Base-by-base conservation (phyloP, 495 filamentous ascomycete species). In the Penicillium daleae region DNA sequence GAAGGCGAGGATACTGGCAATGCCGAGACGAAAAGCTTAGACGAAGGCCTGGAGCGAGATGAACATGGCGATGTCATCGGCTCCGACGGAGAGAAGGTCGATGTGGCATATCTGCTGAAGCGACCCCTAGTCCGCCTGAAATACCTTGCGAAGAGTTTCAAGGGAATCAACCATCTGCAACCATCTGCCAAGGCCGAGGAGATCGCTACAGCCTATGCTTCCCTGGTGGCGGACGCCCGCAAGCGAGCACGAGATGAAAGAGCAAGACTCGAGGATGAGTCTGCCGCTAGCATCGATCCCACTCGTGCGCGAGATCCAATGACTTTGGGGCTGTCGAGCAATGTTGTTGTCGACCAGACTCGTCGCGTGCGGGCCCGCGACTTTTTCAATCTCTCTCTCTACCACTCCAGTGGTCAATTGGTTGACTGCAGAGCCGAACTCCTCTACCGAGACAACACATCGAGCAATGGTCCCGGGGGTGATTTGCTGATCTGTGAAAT, bases 401-500 rank as follows among this genome's bases (percentile, higher is more conserved):
- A 84, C 60, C 95, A 99, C 74, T 96, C 96, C 1, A 96, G 83
- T 71, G 96, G 94, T 0, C 93, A 97, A 67, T 80, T 91, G 40
- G 81, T 98, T 22, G 91, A 90, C 63, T 97, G 95, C 69, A 90
- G 89, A 56, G 86, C 96, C n/a, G 96, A 98, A 70, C 68, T 98
- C 6, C 82, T 97, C 10, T 81, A 94, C 48, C 86, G 95, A 71
- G 95, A 98, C 71, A 91, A 90, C 44, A 75, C 85, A 7, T 68
- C 82, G 21, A 85, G 86, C 62, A 78, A 78, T 40, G 80, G 75
- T 4, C 65, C 66, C n/a, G 75, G 80, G 12, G 91, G 93, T 3
- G 95, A 99, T 73, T 74, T 99, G 50, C 83, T 99, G 19, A 88
- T 99, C 58, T 94, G 92, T 62, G 93, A 98, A 71, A 85, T 96